Evolutionary conservation across 805 yeast species (phyloP).

Genomic region (Candida morakotiae): DNA sequence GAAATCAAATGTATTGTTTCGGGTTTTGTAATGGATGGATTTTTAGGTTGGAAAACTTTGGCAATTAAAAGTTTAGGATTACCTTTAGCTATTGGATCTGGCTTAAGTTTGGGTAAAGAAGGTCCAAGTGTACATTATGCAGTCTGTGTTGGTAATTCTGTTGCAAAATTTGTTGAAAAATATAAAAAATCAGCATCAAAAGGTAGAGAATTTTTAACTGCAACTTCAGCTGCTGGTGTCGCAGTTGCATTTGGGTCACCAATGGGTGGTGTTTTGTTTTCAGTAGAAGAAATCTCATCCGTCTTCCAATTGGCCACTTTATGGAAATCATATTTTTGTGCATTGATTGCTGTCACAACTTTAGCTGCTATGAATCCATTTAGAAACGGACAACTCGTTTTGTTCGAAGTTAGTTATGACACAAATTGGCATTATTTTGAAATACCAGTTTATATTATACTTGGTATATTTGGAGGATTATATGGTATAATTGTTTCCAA

Average conservation of each 20-base stretch:
- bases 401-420: slow-evolving; percentile 88
- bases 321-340: slow-evolving; percentile 90
- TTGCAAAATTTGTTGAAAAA: slow-evolving; percentile 51
- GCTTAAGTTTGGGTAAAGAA: slow-evolving; percentile 92
- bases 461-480: slow-evolving; percentile 90
- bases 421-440: slow-evolving; percentile 85
- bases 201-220: slow-evolving; percentile 65
- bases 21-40: slow-evolving; percentile 79
- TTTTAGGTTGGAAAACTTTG: slow-evolving; percentile 69
- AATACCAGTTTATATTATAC: slow-evolving; percentile 67
- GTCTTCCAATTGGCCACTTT: slow-evolving; percentile 72
- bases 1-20: slow-evolving; percentile 93
- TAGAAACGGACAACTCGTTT: slow-evolving; percentile 88
- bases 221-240: slow-evolving; percentile 83
- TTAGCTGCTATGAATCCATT: slow-evolving; percentile 84
- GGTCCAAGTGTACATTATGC: slow-evolving; percentile 99
- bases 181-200: slow-evolving; percentile 44
- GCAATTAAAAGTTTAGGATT: slow-evolving; percentile 72
- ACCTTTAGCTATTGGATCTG: slow-evolving; percentile 91
- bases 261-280: slow-evolving; percentile 88
- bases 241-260: slow-evolving; percentile 85
- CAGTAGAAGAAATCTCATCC: slow-evolving; percentile 84
- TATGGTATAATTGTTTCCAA: slow-evolving; percentile 78
- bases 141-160: slow-evolving; percentile 87
- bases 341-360: slow-evolving; percentile 80